A percentile compares a stretch with the other conserved stretches of the same genome.
Evolutionary conservation across 2,329 filamentous ascomycete species (phyloP).

Genomic region (Fusarium gaditjirri): DNA sequence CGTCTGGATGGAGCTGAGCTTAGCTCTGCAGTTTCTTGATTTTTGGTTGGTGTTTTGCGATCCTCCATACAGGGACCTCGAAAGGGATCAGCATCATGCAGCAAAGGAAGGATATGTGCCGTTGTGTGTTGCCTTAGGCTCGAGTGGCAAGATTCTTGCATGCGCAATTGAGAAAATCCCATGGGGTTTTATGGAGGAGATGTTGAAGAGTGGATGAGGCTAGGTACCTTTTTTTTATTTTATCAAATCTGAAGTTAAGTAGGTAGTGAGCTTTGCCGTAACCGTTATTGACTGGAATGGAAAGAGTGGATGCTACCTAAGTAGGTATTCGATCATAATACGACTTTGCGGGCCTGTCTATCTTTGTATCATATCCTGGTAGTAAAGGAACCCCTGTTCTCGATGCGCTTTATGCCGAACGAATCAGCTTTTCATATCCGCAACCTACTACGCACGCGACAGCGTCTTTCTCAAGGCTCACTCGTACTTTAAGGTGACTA

Average conservation of each 20-base stretch:
- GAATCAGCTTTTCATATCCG: conserved; percentile 26
- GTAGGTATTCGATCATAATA: conserved; percentile 10
- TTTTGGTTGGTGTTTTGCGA: conserved; percentile 20
- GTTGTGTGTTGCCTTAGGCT: conserved; percentile 15
- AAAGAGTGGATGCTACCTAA: conserved; percentile 7
- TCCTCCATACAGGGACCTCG: conserved; percentile 3
- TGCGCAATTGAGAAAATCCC: conserved; percentile 12
- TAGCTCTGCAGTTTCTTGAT: conserved; percentile 8
- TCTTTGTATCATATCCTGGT: conserved; percentile 11
- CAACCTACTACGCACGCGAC: conserved; percentile 22
- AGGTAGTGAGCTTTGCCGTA: not conserved
- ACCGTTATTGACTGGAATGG: not conserved
- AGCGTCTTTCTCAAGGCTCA: conserved; percentile 1
- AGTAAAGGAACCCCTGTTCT: conserved; percentile 11
- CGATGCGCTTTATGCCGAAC: conserved; percentile 23
- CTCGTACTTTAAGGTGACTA: not conserved
- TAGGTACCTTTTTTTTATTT: not conserved
- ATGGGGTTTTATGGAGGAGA: conserved; percentile 23
- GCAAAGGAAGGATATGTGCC: conserved; percentile 4
- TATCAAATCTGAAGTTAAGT: not conserved
- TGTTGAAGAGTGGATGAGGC: conserved; percentile 6
- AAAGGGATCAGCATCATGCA: conserved; percentile 19
- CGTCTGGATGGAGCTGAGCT: conserved; percentile 6
- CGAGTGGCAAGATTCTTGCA: conserved; percentile 23
- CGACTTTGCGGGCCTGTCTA: conserved; percentile 6